These are phyloP conservation scores for Claviceps quebecensis DNA, from an alignment of 2,329 filamentous ascomycete species.

Conservation along the genomic window DNA sequence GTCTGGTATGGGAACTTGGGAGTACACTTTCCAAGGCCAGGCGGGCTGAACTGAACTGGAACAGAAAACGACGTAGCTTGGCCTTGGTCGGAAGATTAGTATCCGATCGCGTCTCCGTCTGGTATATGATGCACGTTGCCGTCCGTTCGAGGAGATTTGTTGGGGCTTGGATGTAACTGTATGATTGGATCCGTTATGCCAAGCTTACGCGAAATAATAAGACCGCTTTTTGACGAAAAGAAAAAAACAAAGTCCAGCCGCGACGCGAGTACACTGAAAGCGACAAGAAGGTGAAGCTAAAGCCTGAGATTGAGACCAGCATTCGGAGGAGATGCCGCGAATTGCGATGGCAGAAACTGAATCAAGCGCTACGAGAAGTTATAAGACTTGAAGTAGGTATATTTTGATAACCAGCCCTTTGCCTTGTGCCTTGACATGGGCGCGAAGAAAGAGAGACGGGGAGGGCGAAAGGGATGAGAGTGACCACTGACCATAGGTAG, in stretches of 20 bases:
- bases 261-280: background rate
- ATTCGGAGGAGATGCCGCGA: background rate
- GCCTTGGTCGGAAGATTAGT: background rate
- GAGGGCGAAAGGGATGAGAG: background rate
- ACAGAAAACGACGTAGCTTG: conserved; percentile 1
- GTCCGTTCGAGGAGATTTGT: conserved; percentile 2
- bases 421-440: too few relatives aligned
- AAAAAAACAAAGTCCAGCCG: background rate
- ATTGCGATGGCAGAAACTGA: background rate
- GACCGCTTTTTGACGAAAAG: background rate
- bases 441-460: background rate
- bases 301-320: background rate
- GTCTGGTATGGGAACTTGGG: too few relatives aligned
- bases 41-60: conserved; percentile 1
- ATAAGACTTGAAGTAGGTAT: background rate
- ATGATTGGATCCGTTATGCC: background rate
- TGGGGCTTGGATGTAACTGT: conserved; percentile 1
- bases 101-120: conserved; percentile 2
- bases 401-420: too few relatives aligned
- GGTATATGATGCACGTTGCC: conserved; percentile 7
- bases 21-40: background rate
- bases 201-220: conserved; percentile 2
- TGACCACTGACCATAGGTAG: too few relatives aligned
- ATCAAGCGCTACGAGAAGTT: background rate
- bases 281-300: background rate